Evolutionary conservation across 2,329 filamentous ascomycete genomes (phyloP).

Genomic region (Curvularia sp.): DNA sequence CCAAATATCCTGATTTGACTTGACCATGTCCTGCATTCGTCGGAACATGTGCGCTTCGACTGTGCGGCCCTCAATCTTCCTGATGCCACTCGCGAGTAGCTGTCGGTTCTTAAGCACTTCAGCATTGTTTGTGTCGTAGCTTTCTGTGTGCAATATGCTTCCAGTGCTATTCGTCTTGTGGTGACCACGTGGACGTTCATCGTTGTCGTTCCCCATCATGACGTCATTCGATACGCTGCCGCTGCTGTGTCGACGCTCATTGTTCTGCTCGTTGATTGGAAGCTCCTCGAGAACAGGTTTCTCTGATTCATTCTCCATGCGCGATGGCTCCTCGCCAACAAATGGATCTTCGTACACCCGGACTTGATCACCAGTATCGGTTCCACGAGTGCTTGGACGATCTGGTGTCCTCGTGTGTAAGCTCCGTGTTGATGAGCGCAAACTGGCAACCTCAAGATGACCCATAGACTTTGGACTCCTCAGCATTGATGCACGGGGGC

Average conservation of each 20-base stretch:
- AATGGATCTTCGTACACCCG: constrained; percentile 64
- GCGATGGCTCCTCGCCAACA: constrained; percentile 46
- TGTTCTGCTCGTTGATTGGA: constrained; percentile 57
- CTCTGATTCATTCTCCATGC: constrained; percentile 42
- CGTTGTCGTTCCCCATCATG: constrained; percentile 38
- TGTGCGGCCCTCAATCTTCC: constrained; percentile 72
- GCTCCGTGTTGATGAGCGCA: constrained; percentile 38
- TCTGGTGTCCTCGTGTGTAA: constrained; percentile 45
- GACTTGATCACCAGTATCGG: constrained; percentile 52
- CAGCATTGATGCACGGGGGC: constrained; percentile 36
- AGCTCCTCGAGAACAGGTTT: constrained; percentile 60
- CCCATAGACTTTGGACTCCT: constrained; percentile 45
- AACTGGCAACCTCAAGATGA: constrained; percentile 25
- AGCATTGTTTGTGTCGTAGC: constrained; percentile 43
- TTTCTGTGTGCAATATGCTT: constrained; percentile 45
- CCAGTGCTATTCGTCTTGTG: constrained; percentile 50
- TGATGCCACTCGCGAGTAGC: constrained; percentile 75
- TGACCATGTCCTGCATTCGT: constrained; percentile 76
- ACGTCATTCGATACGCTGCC: constrained; percentile 36
- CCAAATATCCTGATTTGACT: constrained; percentile 68
- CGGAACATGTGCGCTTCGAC: constrained; percentile 85
- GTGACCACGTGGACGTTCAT: constrained; percentile 42
- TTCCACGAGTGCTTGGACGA: constrained; percentile 42
- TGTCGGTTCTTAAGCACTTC: constrained; percentile 58
- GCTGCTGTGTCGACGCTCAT: constrained; percentile 44